Evolutionary conservation across 2,329 filamentous ascomycete genomes (phyloP).

Genomic region (Drechslera avenae): DNA sequence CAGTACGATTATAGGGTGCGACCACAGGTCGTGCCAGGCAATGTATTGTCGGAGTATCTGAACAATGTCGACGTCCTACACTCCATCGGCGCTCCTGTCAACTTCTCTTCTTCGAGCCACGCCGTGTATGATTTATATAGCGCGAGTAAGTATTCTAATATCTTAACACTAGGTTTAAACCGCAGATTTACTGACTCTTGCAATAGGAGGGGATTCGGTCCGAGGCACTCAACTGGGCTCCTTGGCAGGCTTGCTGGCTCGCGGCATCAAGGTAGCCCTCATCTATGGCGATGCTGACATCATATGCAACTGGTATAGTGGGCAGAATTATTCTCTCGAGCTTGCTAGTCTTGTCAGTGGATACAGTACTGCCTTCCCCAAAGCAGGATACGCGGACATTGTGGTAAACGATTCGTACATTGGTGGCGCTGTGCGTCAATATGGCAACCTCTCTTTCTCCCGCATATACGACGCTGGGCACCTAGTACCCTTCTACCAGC

Average conservation of each 20-base stretch:
- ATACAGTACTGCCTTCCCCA: conserved; percentile 62
- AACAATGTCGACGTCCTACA: conserved; percentile 54
- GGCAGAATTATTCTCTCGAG: conserved; percentile 70
- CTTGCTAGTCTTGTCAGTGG: conserved; percentile 50
- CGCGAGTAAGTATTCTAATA: conserved; percentile 19
- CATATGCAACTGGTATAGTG: conserved; percentile 69
- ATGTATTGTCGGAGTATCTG: conserved; percentile 57
- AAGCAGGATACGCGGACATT: conserved; percentile 74
- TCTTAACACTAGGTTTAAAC: too few species aligned
- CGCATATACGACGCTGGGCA: conserved; percentile 60
- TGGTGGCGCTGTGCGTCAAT: conserved; percentile 74
- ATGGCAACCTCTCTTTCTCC: conserved; percentile 65
- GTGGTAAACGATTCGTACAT: conserved; percentile 69
- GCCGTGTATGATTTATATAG: conserved; percentile 51
- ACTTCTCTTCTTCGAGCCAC: conserved; percentile 53
- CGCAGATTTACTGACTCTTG: conserved; percentile 9
- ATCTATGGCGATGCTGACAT: conserved; percentile 69
- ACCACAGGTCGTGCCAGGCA: conserved; percentile 45
- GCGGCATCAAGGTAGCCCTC: conserved; percentile 63
- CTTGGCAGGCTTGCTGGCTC: conserved; percentile 50
- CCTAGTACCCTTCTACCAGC: conserved; percentile 51
- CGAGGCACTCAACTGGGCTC: conserved; percentile 49
- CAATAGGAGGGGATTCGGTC: conserved; percentile 52
- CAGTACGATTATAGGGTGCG: conserved; percentile 55
- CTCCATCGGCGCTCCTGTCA: conserved; percentile 58